These are phyloP conservation scores for Aspergillus luchuensis DNA, from an alignment of 2,329 filamentous ascomycete species.

Conservation along the genomic window DNA sequence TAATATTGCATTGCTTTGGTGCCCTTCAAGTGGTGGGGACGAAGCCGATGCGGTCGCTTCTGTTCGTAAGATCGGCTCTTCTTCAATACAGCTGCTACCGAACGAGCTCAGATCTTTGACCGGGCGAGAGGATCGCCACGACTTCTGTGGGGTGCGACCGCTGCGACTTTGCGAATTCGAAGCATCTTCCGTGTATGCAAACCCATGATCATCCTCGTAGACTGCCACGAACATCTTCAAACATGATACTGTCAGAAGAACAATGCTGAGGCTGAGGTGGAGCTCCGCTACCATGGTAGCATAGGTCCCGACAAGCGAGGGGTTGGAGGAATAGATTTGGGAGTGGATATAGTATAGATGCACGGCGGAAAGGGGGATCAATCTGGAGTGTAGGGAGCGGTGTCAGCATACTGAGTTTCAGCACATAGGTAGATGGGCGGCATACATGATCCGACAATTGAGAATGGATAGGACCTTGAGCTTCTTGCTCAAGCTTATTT, in stretches of 20 bases:
- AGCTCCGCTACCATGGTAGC: conserved; percentile 43
- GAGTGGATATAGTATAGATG: conserved; percentile 42
- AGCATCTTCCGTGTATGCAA: conserved; percentile 26
- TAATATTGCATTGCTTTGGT: not conserved
- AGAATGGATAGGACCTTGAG: conserved; percentile 44
- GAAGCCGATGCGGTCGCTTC: conserved; percentile 2
- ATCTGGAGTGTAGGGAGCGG: conserved; percentile 24
- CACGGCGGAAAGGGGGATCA: conserved; percentile 43
- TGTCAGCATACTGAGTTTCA: not conserved
- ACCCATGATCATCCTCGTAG: conserved; percentile 29
- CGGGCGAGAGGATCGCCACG: not conserved
- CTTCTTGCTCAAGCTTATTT: conserved; percentile 43
- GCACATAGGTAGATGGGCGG: not conserved
- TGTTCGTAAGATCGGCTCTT: conserved; percentile 2
- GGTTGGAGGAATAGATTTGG: conserved; percentile 37
- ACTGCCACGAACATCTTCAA: conserved; percentile 49
- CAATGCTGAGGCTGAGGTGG: conserved; percentile 45
- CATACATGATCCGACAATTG: conserved; percentile 45
- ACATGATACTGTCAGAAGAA: conserved; percentile 47
- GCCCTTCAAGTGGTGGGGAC: not conserved
- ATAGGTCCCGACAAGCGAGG: conserved; percentile 40
- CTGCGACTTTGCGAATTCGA: conserved; percentile 14
- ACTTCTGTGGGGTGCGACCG: not conserved
- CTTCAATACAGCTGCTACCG: not conserved
- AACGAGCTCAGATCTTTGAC: not conserved